Evolutionary conservation across 352 stramenopile genomes (phyloP).

Genomic region (Phytophthora pisi): DNA sequence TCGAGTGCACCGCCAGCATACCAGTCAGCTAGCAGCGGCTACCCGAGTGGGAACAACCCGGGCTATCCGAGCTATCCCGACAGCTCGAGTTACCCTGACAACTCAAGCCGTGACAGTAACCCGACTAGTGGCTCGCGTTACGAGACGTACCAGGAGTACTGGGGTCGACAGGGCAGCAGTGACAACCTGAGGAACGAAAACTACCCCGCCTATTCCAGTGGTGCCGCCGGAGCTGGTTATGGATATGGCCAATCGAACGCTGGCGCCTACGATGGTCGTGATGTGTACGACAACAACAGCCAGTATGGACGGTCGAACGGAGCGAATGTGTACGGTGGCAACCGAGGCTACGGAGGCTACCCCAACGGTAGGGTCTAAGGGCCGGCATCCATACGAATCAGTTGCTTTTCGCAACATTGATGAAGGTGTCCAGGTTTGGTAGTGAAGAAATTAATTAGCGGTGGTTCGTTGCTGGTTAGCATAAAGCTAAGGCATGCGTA

Average conservation of each 20-base stretch:
- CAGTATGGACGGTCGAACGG: not conserved
- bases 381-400: too few relatives aligned
- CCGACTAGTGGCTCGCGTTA: conserved; percentile 4
- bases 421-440: too few relatives aligned
- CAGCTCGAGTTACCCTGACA: not conserved
- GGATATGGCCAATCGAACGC: conserved; percentile 1
- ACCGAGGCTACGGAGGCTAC: conserved; percentile 3
- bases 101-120: not conserved
- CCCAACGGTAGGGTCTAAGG: not conserved
- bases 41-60: not conserved
- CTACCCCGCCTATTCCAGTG: conserved; percentile 12
- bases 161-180: conserved; percentile 10
- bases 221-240: not conserved
- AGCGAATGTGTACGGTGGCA: conserved; percentile 3
- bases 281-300: not conserved
- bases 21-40: not conserved
- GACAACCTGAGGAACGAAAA: conserved; percentile 2
- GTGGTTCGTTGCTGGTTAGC: not conserved
- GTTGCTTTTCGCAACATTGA: too few relatives aligned
- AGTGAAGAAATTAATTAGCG: too few relatives aligned
- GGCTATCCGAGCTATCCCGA: conserved; percentile 2
- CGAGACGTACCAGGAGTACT: conserved; percentile 36
- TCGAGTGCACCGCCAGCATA: not conserved
- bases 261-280: not conserved
- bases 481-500: too few relatives aligned